Evolutionary conservation across 1,139 yeast species (phyloP).

Genomic region (Hyphopichia burtonii): DNA sequence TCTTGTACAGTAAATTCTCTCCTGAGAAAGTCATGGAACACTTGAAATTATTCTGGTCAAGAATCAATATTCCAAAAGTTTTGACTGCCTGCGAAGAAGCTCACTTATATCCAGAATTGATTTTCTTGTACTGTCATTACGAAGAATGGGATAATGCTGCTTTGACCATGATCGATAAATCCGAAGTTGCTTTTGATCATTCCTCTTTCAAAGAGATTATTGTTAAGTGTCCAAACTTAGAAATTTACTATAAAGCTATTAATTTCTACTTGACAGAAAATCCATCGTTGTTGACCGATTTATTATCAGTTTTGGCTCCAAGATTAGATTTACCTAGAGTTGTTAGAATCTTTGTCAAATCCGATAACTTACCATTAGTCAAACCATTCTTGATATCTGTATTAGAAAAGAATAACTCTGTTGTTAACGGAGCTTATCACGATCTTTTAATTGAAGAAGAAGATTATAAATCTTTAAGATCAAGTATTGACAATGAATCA

Average conservation of each 20-base stretch:
- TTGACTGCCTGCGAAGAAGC: slow-evolving; percentile 91
- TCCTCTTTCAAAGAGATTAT: slow-evolving; percentile 89
- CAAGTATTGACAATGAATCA: slow-evolving; percentile 74
- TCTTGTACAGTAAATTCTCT: slow-evolving; percentile 83
- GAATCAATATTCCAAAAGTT: slow-evolving; percentile 96
- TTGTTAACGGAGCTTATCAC: slow-evolving; percentile 94
- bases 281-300: slow-evolving; percentile 86
- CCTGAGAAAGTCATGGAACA: slow-evolving; percentile 96
- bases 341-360: slow-evolving; percentile 89
- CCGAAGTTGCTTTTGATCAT: slow-evolving; percentile 93
- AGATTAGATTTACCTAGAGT: slow-evolving; percentile 94
- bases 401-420: slow-evolving; percentile 82
- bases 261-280: slow-evolving; percentile 91
- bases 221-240: slow-evolving; percentile 93
- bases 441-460: slow-evolving; percentile 95
- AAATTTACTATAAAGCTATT: slow-evolving; percentile 95
- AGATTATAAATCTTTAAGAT: slow-evolving; percentile 85
- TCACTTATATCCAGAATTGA: slow-evolving; percentile 94
- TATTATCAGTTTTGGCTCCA: slow-evolving; percentile 82
- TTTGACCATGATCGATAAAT: slow-evolving; percentile 93
- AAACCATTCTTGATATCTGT: slow-evolving; percentile 93
- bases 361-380: slow-evolving; percentile 93
- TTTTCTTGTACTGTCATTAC: slow-evolving; percentile 94
- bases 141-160: slow-evolving; percentile 99
- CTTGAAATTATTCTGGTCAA: slow-evolving; percentile 95